A percentile compares a stretch with the other conserved stretches of the same genome.
Evolutionary conservation across 179 eudicot genomes (phyloP).

Genomic region (Sideroxylon spinosum): DNA sequence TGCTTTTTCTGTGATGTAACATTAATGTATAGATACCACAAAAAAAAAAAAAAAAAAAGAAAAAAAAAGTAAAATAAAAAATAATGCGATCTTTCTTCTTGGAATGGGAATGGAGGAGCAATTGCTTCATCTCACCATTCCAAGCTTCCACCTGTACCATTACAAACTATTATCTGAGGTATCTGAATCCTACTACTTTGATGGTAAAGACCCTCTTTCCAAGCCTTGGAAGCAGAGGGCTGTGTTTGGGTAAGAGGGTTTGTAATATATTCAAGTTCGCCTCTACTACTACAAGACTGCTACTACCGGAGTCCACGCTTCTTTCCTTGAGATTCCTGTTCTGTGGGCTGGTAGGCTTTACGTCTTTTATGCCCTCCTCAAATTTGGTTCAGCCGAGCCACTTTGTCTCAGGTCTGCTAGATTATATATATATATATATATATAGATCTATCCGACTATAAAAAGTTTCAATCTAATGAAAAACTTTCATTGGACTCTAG

Average conservation of each 20-base stretch:
- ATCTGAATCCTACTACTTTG: slow-evolving; percentile 12
- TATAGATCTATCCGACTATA: too few relatives aligned
- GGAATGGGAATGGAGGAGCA: background rate
- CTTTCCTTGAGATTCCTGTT: slow-evolving; percentile 61
- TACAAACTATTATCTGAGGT: background rate
- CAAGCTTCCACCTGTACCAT: background rate
- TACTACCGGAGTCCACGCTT: slow-evolving; percentile 24
- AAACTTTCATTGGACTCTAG: too few relatives aligned
- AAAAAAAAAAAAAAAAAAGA: too few relatives aligned
- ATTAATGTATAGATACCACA: too few relatives aligned
- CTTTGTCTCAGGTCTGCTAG: too few relatives aligned
- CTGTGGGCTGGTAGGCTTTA: slow-evolving; percentile 86
- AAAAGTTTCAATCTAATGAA: too few relatives aligned
- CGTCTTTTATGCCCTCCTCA: slow-evolving; percentile 78
- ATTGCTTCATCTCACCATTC: slow-evolving; percentile 4
- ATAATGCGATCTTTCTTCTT: too few relatives aligned
- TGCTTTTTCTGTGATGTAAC: too few relatives aligned
- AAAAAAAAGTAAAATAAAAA: too few relatives aligned
- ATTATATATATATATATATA: too few relatives aligned
- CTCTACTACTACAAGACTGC: too few relatives aligned
- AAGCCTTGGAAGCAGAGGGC: slow-evolving; percentile 15
- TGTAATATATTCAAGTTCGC: too few relatives aligned
- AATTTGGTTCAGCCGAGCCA: slow-evolving; percentile 46
- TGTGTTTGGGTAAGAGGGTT: background rate
- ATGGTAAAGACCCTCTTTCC: slow-evolving; percentile 36